Evolutionary conservation across 768 basidiomycete genomes (phyloP), one percentile per base, ranked within the genome.

Genomic region (Mycena crocata): DNA sequence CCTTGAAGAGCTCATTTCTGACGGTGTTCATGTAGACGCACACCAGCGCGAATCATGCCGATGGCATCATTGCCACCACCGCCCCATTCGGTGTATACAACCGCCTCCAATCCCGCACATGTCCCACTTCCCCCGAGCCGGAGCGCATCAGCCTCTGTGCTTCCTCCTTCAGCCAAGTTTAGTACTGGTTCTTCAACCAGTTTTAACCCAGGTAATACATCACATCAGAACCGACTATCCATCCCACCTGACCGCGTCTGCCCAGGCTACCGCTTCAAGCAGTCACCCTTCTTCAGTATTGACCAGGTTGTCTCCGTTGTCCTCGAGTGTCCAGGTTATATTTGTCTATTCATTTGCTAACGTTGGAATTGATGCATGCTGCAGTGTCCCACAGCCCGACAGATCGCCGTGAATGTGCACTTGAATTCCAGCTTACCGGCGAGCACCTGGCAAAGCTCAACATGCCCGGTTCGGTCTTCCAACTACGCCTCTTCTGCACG

Each of bases 401-500:
- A 71, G 89, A 90, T 74, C 80, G 88, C 32, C 84, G 85, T 67
- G 82, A 82, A 37, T 82, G 81, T 60, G 74, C 71, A 3, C 70
- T 85, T 23, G 70, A 74, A 13, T 87, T 91, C 68, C 73, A 76
- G 21, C 76, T 90, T 50, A 83, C 72, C 23, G 73, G 75, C 30
- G 85, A 86, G 42, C 83, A 88, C 32, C 63, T 81, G 19, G 61
- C 55, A 17, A 58, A 57, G 62, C 44, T 70, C 54, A 24, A 57
- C 24, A 19, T 37, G 4, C 54, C 57, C 1, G 45, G 28, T 21
- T 66, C 82, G 21, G 82, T 82, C 54, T 87, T 86, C 73, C 88
- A 90, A 74, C 79, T 91, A 45, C 85, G 90, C 21, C 76, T 90
- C 13, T 91, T 86, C 77, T 90, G 89, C 79, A 90, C 90, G 5